Conservation (phyloP, 345 rosid species). For the Gossypium thurberi region DNA sequence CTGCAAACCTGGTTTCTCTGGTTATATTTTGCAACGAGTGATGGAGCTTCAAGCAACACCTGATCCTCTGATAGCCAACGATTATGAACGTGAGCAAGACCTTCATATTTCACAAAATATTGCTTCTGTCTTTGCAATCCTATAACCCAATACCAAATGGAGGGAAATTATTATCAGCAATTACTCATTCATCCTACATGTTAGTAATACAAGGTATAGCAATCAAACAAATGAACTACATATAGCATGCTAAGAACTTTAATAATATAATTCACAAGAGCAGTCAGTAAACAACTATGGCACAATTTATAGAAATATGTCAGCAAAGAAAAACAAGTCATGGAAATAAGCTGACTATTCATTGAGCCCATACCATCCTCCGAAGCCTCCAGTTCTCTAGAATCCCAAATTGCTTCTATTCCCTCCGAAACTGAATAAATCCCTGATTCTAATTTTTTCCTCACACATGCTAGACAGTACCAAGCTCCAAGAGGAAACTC, state of each 20-base stretch:
- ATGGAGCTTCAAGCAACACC: conserved; percentile 36
- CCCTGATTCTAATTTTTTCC: conserved; percentile 41
- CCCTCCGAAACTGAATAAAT: conserved; percentile 39
- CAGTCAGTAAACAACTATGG: background rate
- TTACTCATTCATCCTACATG: background rate
- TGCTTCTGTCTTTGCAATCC: conserved; percentile 26
- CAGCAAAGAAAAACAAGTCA: background rate
- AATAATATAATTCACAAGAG: background rate
- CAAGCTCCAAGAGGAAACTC: conserved; percentile 44
- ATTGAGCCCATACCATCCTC: conserved; percentile 31
- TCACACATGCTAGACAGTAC: conserved; percentile 39
- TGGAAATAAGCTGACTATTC: background rate
- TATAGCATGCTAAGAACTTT: background rate
- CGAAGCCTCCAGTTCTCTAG: conserved; percentile 24
- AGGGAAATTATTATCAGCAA: background rate
- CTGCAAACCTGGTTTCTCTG: conserved; percentile 31
- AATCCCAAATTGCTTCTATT: conserved; percentile 50
- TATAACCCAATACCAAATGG: conserved; percentile 20
- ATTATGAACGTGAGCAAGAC: conserved; percentile 59
- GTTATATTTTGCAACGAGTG: conserved; percentile 36
- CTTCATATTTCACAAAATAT: conserved; percentile 48
- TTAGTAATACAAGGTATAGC: background rate
- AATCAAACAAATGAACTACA: background rate
- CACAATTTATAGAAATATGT: background rate
- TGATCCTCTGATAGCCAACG: conserved; percentile 46